A percentile compares a stretch with the other conserved stretches of the same genome.
Evolutionary conservation across 73 alveolate species (phyloP).

Genomic region (Stentor roeselii): DNA sequence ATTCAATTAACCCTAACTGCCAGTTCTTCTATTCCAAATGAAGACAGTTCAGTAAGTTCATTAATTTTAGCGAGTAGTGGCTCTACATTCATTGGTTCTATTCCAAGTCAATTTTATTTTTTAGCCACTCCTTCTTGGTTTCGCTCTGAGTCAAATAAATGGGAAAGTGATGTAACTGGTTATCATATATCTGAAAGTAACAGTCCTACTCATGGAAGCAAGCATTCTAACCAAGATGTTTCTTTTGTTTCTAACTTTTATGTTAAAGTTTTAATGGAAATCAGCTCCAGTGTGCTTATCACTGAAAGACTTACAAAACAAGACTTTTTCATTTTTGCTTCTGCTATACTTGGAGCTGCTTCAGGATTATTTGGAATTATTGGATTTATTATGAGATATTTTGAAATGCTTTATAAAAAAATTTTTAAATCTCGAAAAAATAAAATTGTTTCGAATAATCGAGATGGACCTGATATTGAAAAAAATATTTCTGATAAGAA

Average conservation of each 20-base stretch:
- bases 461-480: no score
- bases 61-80: background rate
- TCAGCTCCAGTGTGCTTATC: background rate
- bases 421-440: no score
- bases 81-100: constrained; percentile 3
- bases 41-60: background rate
- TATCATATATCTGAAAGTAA: background rate
- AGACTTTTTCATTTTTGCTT: no score
- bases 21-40: constrained; percentile 29
- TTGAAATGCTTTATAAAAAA: no score
- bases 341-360: no score
- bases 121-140: constrained; percentile 17
- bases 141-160: no score
- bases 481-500: no score
- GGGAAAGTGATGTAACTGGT: background rate
- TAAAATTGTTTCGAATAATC: no score
- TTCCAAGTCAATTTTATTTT: constrained; percentile 19
- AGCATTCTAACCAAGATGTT: background rate
- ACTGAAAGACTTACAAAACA: background rate
- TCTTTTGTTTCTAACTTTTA: background rate
- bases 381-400: no score
- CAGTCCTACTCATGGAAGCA: background rate
- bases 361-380: no score
- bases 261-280: background rate
- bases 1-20: constrained; percentile 8